Base-by-base conservation (phyloP, 768 basidiomycete genomes). In the Suillus discolor region DNA sequence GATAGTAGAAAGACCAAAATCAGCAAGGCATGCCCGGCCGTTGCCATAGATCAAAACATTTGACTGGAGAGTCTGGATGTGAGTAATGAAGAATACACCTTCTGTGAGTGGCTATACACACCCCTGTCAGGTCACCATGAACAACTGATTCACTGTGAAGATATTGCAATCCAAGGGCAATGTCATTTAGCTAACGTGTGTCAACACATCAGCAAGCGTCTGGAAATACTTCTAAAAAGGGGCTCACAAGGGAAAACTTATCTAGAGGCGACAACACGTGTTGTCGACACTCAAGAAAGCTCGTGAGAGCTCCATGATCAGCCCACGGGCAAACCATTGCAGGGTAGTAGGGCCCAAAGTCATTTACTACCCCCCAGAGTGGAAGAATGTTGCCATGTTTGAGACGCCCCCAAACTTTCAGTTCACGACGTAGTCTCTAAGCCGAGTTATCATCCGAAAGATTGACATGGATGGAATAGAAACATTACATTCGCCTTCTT, bases 31-130 rank as follows among this genome's bases (percentile, higher is more conserved):
- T 15, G 84, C 84, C 15, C 76, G 72, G 20, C 76, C 76, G 4
- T 74, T 41, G 6, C 73, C 75, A 9, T 78, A 77, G 15, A 86
- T 76, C 31, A 86, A 74, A 59, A 86, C 79, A 65, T 86, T 85
- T 18, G 61, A 74, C 75, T 75, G 36, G n/a, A 47, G 16, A 16
- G 18, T 34, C 6, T 3, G 34, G 2, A 34, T 12, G 6, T 55
- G 20, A 55, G 54, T 65, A 39, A 64, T 16, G 15, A 34, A 36
- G 1, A 12, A 25, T 41, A 31, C n/a, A 39, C 55, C 6, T 23
- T 7, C 2, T 15, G 20, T 2, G n/a, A 4, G 25, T 3, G 9
- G 18, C n/a, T 3, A 2, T 39, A 6, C 64, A 41, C 18, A 65
- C 64, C 25, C 64, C 64, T 16, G 64, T 62, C 25, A 65, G 45